A percentile compares a stretch with the other conserved stretches of the same genome.
Conservation (phyloP, 345 rosid species). For the Sonneratia alba region DNA sequence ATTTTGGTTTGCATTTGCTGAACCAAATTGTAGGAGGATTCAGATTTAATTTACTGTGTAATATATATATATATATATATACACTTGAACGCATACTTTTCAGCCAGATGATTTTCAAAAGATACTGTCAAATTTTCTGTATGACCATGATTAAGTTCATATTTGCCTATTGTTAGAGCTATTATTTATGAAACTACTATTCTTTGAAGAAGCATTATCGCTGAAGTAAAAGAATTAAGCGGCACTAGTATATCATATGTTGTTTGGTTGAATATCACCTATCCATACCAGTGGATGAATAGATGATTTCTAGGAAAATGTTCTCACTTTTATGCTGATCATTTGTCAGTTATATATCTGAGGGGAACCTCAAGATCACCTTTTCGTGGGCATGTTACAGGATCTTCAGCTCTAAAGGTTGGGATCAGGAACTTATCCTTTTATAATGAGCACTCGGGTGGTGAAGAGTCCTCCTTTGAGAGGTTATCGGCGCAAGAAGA, state of each 20-base stretch:
- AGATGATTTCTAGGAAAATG: background rate
- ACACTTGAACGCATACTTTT: background rate
- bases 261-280: background rate
- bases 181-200: background rate
- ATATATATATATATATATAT: background rate
- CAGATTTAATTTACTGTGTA: background rate
- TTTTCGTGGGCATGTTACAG: background rate
- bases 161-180: background rate
- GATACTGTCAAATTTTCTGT: background rate
- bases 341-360: background rate
- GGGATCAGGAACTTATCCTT: background rate
- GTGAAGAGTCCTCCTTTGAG: slow-evolving; percentile 28
- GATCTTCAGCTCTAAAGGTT: background rate
- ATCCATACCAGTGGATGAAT: background rate
- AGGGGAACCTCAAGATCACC: background rate
- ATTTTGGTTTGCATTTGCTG: background rate
- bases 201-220: background rate
- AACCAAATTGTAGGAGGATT: background rate
- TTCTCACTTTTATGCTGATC: background rate
- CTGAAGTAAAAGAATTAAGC: background rate
- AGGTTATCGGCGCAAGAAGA: slow-evolving; percentile 48
- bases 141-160: background rate
- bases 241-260: background rate
- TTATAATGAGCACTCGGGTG: slow-evolving; percentile 35
- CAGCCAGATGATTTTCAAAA: background rate